These are phyloP conservation scores for Botrytis fabae DNA, from an alignment of 2,329 filamentous ascomycete genomes.

Conservation along the genomic window DNA sequence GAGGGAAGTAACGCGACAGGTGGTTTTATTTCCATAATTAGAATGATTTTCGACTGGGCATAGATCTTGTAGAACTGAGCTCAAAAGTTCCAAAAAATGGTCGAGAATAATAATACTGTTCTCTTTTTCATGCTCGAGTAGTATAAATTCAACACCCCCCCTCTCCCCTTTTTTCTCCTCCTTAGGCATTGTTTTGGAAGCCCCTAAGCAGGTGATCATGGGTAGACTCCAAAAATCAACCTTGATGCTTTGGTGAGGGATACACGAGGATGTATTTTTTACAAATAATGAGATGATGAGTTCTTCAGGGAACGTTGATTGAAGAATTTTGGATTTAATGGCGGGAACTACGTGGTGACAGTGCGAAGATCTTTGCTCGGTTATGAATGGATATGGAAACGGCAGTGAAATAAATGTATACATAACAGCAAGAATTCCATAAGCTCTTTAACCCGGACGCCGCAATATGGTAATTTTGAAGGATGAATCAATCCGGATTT, in stretches of 20 bases:
- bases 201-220: not conserved
- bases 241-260: not conserved
- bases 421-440: not conserved
- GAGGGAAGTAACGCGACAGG: too few relatives aligned
- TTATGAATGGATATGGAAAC: not conserved
- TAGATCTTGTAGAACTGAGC: not conserved
- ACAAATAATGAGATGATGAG: not conserved
- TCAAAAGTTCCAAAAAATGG: not conserved
- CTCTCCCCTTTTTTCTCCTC: not conserved
- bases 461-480: too few relatives aligned
- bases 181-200: not conserved
- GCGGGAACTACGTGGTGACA: rapidly evolving
- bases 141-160: not conserved
- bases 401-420: rapidly evolving
- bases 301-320: rapidly evolving
- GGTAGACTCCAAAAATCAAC: not conserved
- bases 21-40: not conserved
- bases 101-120: not conserved
- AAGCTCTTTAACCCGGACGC: rapidly evolving
- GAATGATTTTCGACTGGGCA: not conserved
- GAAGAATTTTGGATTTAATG: too few relatives aligned
- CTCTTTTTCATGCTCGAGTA: not conserved
- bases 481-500: too few relatives aligned
- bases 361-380: not conserved
- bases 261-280: not conserved